Conservation (phyloP, 169 alveolate genomes). For the Perkinsus chesapeaki region DNA sequence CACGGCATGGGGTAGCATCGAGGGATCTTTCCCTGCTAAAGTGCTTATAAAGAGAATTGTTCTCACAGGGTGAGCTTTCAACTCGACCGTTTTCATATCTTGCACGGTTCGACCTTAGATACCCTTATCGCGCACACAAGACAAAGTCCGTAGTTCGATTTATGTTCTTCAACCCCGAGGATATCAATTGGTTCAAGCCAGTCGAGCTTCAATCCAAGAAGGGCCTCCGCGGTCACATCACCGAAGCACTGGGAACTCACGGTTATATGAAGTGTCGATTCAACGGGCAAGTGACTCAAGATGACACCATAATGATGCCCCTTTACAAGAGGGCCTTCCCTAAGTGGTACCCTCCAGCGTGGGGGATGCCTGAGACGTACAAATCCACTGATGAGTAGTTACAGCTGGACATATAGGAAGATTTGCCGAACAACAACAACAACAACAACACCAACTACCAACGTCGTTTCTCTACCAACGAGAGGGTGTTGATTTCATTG, state of each 20-base stretch:
- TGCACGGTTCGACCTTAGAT: conserved; percentile 11
- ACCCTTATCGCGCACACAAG: conserved; percentile 86
- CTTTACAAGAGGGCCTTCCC: conserved; percentile 89
- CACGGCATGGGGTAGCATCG: conserved; percentile 75
- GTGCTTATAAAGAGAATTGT: conserved; percentile 89
- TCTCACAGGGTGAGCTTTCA: conserved; percentile 77
- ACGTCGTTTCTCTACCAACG: background rate
- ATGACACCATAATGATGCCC: conserved; percentile 80
- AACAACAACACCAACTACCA: background rate
- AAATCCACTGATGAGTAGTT: background rate
- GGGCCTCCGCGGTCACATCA: conserved; percentile 94
- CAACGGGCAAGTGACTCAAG: conserved; percentile 84
- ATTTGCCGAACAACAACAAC: no score
- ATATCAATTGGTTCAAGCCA: conserved; percentile 87
- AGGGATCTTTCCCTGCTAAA: conserved; percentile 82
- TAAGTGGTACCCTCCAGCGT: conserved; percentile 61
- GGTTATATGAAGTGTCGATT: conserved; percentile 98
- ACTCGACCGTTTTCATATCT: background rate
- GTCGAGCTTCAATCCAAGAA: conserved; percentile 92
- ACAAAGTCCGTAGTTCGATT: conserved; percentile 90
- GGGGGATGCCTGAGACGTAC: conserved; percentile 29
- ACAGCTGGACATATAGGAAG: background rate
- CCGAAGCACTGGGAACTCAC: conserved; percentile 97
- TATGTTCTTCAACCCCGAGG: conserved; percentile 96
- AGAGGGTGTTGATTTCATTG: background rate